Conservation (phyloP, 2,329 filamentous ascomycete species). For the Alternaria sp. region DNA sequence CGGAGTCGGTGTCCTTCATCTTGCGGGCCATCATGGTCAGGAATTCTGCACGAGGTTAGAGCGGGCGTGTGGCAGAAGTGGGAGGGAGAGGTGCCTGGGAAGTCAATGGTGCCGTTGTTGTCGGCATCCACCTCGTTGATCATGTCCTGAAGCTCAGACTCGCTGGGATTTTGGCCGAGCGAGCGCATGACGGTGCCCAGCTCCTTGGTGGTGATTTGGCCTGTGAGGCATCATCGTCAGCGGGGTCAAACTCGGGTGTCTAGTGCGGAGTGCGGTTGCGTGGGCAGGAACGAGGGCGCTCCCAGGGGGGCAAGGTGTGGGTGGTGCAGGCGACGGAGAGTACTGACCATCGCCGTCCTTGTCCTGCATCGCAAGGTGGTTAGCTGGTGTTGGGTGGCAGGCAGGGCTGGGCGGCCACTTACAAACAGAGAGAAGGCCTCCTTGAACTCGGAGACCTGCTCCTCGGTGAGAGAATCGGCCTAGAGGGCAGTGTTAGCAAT, state of each 20-base stretch:
- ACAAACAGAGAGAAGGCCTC: conserved; percentile 99
- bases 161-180: conserved; percentile 68
- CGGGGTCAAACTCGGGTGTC: conserved; percentile 9
- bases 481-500: conserved; percentile 53
- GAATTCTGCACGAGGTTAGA: conserved; percentile 58
- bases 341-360: conserved; percentile 64
- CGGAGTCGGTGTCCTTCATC: conserved; percentile 67
- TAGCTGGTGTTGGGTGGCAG: conserved; percentile 24
- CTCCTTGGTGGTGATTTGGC: conserved; percentile 69
- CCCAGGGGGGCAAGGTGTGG: background rate
- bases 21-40: conserved; percentile 70
- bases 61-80: background rate
- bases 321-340: conserved; percentile 1
- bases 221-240: conserved; percentile 48
- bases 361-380: conserved; percentile 53
- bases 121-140: conserved; percentile 71
- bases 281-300: background rate
- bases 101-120: conserved; percentile 70
- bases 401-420: conserved; percentile 58
- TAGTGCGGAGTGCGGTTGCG: background rate
- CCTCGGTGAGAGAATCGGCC: conserved; percentile 98
- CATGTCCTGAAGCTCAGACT: conserved; percentile 69
- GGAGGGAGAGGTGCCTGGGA: conserved; percentile 57
- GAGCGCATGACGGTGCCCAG: conserved; percentile 69
- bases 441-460: conserved; percentile 99